Percentiles rank a stretch among this genome's conserved stretches.
phyloP scores from a whole-genome alignment of 441 rosid species.

The Brassica hybrid region DNA sequence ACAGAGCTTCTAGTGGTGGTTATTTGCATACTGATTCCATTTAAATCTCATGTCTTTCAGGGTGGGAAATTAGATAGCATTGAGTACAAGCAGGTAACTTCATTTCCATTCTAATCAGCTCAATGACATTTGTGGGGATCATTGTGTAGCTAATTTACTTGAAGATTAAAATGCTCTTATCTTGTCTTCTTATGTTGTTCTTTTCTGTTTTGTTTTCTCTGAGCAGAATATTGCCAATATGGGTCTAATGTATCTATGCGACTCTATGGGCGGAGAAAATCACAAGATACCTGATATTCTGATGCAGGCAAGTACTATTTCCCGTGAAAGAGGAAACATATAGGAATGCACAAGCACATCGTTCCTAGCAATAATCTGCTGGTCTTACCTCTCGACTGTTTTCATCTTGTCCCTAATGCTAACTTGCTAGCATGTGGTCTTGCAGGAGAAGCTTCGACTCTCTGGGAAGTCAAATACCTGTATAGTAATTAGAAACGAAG shows the following conservation, averaged over 20 bases:
- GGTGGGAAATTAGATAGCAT: conserved; percentile 80
- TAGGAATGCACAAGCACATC: neutral
- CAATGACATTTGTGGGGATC: neutral
- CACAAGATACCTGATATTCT: conserved; percentile 58
- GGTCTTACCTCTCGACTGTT: conserved; percentile 11
- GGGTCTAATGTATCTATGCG: conserved; percentile 74
- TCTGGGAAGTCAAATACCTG: conserved; percentile 56
- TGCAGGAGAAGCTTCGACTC: conserved; percentile 72
- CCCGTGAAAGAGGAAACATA: neutral
- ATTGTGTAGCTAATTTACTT: neutral
- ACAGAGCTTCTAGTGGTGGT: conserved; percentile 10
- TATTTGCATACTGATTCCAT: conserved; percentile 33
- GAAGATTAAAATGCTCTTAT: conserved; percentile 10
- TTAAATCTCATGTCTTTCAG: conserved; percentile 49
- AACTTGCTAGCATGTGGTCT: conserved; percentile 33
- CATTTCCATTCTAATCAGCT: neutral
- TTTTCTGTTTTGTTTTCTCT: neutral
- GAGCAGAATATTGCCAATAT: conserved; percentile 77
- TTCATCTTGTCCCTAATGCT: conserved; percentile 12
- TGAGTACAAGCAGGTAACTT: conserved; percentile 86
- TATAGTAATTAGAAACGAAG: conserved; percentile 46
- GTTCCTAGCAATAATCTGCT: neutral
- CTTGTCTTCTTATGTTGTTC: neutral
- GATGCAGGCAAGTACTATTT: conserved; percentile 58
- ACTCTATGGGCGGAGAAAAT: conserved; percentile 64